phyloP scores from a whole-genome alignment of 2,329 filamentous ascomycete genomes.

The Rhynchosporium agropyri region DNA sequence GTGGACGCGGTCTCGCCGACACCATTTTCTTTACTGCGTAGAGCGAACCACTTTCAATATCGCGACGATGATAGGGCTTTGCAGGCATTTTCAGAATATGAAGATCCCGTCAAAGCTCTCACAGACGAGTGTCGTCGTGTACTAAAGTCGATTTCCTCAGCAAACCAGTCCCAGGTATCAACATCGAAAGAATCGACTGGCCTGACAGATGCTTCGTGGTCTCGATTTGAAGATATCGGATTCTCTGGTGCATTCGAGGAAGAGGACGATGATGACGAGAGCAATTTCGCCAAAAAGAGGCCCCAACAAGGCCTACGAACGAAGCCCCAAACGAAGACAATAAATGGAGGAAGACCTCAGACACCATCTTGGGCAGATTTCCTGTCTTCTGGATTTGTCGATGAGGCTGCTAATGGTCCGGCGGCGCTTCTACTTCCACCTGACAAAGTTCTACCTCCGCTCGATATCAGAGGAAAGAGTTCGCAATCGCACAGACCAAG shows the following conservation, averaged over 20 bases:
- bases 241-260: slow-evolving; percentile 79
- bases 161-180: slow-evolving; percentile 81
- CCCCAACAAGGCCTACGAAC: slow-evolving; percentile 59
- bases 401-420: slow-evolving; percentile 66
- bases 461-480: slow-evolving; percentile 77
- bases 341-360: slow-evolving; percentile 69
- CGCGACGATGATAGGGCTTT: slow-evolving; percentile 84
- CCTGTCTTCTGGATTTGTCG: slow-evolving; percentile 87
- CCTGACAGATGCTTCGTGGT: slow-evolving; percentile 88
- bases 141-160: slow-evolving; percentile 81
- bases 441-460: slow-evolving; percentile 86
- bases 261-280: slow-evolving; percentile 59
- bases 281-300: slow-evolving; percentile 42
- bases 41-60: slow-evolving; percentile 94
- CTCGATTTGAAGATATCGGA: slow-evolving; percentile 91
- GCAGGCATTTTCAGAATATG: slow-evolving; percentile 82
- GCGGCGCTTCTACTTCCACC: slow-evolving; percentile 80
- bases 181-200: slow-evolving; percentile 72
- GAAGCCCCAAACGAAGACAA: slow-evolving; percentile 67
- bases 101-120: slow-evolving; percentile 83
- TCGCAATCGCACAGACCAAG: slow-evolving; percentile 81
- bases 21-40: slow-evolving; percentile 85
- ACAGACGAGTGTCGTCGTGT: slow-evolving; percentile 95
- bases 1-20: slow-evolving; percentile 94
- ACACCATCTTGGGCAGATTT: slow-evolving; percentile 99